Evolutionary conservation across 345 rosid species (phyloP).

Genomic region (Adansonia digitata): DNA sequence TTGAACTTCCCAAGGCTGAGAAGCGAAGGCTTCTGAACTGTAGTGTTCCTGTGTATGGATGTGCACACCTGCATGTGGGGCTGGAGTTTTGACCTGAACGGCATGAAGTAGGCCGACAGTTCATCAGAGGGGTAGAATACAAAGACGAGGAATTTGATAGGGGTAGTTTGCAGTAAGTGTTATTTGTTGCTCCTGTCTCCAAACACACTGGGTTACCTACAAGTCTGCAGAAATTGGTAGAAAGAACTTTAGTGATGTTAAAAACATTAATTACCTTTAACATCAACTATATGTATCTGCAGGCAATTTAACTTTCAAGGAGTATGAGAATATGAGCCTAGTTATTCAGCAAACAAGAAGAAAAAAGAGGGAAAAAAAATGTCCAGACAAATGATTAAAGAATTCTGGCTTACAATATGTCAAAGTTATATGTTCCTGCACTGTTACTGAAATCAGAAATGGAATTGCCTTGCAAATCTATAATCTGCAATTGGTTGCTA

Average conservation of each 20-base stretch:
- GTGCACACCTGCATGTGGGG: constrained; percentile 57
- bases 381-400: neutral
- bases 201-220: constrained; percentile 53
- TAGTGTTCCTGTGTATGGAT: constrained; percentile 62
- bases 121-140: constrained; percentile 36
- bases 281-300: neutral
- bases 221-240: constrained; percentile 46
- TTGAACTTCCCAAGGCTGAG: constrained; percentile 42
- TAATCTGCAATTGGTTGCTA: constrained; percentile 39
- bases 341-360: neutral
- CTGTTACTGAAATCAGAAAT: constrained; percentile 25
- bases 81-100: constrained; percentile 33
- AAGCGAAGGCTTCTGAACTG: constrained; percentile 59
- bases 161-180: constrained; percentile 40
- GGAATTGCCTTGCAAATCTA: constrained; percentile 51
- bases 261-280: neutral
- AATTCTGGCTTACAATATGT: constrained; percentile 43
- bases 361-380: neutral
- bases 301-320: neutral
- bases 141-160: constrained; percentile 20
- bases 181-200: constrained; percentile 27
- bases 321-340: neutral
- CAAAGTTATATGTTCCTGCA: constrained; percentile 6
- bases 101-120: constrained; percentile 40
- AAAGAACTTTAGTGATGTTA: neutral